phyloP scores from a whole-genome alignment of 2,329 filamentous ascomycete genomes.

The Davidsoniella neocaledoniae region DNA sequence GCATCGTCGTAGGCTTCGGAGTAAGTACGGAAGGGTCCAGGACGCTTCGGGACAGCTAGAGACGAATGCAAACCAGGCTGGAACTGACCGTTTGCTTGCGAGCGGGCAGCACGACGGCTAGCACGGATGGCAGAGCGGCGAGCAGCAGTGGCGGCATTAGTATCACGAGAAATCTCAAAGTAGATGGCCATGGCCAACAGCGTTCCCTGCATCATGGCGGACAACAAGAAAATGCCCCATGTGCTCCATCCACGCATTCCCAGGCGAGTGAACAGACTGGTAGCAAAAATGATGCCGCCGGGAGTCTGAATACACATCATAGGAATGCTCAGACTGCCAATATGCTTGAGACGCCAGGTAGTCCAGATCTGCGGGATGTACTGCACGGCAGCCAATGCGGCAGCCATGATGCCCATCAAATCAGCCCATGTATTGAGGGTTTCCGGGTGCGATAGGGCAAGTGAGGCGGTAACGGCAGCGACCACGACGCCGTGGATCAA shows the following conservation, averaged over 20 bases:
- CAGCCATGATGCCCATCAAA: slow-evolving; percentile 62
- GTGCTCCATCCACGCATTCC: slow-evolving; percentile 82
- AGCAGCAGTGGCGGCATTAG: slow-evolving; percentile 13
- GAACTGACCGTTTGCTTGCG: slow-evolving; percentile 18
- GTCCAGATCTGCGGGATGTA: slow-evolving; percentile 93
- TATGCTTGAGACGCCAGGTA: slow-evolving; percentile 68
- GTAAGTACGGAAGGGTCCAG: slow-evolving; percentile 26
- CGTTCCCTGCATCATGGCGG: slow-evolving; percentile 67
- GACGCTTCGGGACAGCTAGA: slow-evolving; percentile 18
- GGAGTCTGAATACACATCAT: slow-evolving; percentile 99
- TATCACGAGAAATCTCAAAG: slow-evolving; percentile 39
- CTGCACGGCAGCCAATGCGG: slow-evolving; percentile 66
- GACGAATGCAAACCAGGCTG: slow-evolving; percentile 13
- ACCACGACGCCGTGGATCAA: slow-evolving; percentile 59
- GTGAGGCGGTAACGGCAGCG: slow-evolving; percentile 50
- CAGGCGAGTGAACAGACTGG: slow-evolving; percentile 62
- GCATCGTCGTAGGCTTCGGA: slow-evolving; percentile 35
- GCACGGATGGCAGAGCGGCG: slow-evolving; percentile 20
- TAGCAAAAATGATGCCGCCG: slow-evolving; percentile 77
- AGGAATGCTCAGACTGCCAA: slow-evolving; percentile 80
- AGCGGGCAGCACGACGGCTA: slow-evolving; percentile 14
- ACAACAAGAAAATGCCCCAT: slow-evolving; percentile 83
- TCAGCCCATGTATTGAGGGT: slow-evolving; percentile 69
- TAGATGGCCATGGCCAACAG: slow-evolving; percentile 65
- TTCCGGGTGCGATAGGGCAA: slow-evolving; percentile 44